Conservation (phyloP, 2,329 filamentous ascomycete genomes). For the Cercospora beticola region DNA sequence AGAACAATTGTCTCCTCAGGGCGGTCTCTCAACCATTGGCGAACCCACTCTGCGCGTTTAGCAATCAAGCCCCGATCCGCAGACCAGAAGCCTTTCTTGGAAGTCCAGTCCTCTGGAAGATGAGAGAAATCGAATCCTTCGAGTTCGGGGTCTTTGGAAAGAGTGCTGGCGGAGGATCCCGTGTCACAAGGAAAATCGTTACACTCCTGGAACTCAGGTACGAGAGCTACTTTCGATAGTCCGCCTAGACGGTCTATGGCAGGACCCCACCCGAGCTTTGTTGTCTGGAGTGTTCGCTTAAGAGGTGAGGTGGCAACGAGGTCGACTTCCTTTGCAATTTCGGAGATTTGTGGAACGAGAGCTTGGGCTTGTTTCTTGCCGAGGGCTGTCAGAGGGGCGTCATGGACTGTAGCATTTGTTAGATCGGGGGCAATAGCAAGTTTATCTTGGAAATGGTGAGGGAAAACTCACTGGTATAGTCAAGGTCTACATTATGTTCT, state of each 20-base stretch:
- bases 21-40: constrained; percentile 34
- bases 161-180: constrained; percentile 28
- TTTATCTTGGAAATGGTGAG: too few species aligned
- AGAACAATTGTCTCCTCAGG: constrained; percentile 37
- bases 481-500: constrained; percentile 38
- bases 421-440: too few species aligned
- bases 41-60: constrained; percentile 34
- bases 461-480: constrained; percentile 31
- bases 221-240: constrained; percentile 31
- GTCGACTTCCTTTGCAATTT: constrained; percentile 31
- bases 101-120: constrained; percentile 35
- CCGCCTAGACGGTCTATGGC: constrained; percentile 33
- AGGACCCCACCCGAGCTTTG: constrained; percentile 32
- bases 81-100: constrained; percentile 35
- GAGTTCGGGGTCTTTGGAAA: constrained; percentile 33
- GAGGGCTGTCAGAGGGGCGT: constrained; percentile 36
- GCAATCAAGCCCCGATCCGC: constrained; percentile 23
- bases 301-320: constrained; percentile 36
- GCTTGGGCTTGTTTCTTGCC: constrained; percentile 38
- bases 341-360: constrained; percentile 29
- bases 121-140: constrained; percentile 32
- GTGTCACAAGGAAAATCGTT: constrained; percentile 38
- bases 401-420: constrained; percentile 28
- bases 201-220: constrained; percentile 38
- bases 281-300: constrained; percentile 37